Evolutionary conservation across 306 rosid genomes (phyloP), one percentile per base, ranked within the genome.

Genomic region (Cicer pinnatifidum): DNA sequence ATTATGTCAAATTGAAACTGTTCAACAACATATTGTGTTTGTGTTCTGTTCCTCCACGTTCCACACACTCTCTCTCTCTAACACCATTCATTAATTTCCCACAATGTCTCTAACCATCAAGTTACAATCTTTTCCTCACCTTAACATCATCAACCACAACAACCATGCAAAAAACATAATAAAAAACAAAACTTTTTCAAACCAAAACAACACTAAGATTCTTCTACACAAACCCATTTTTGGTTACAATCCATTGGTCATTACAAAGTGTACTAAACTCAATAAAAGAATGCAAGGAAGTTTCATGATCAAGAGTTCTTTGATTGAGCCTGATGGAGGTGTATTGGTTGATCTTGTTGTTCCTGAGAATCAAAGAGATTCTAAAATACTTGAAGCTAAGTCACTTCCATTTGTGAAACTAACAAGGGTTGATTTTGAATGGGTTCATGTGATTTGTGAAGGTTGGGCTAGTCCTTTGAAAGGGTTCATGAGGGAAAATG

Each of bases 381-480:
- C 80, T 20, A 88, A 79, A 79, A n/a, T 12, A 0, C 3, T 50
- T 9, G 90, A 88, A 85, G 97, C 86, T 0, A 88, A 84, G 81
- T 68, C 87, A 6, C 68, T 95, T 73, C 97, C 97, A 0, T 86
- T 77, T 73, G 87, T 85, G 71, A 45, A 64, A 37, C 81, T 95
- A 37, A 83, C 90, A 1, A 85, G 82, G 79, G 84, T 95, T 78
- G 99, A 95, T 82, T 60, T 87, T 15, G 99, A 95, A 79, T 95
- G 99, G 99, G 93, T 88, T 41, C 99, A 91, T 28, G 97, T 95
- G 52, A 72, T 95, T 63, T 67, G 96, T 65, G 97, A 95, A 78
- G 97, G 99, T 11, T 95, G 99, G 97, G 90, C 99, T 2, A 91
- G 93, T 80, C 99, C 99, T 1, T 83, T 95, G 67, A 81, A 71